Evolutionary conservation across 768 basidiomycete genomes (phyloP).

Genomic region (Trametes maxima): DNA sequence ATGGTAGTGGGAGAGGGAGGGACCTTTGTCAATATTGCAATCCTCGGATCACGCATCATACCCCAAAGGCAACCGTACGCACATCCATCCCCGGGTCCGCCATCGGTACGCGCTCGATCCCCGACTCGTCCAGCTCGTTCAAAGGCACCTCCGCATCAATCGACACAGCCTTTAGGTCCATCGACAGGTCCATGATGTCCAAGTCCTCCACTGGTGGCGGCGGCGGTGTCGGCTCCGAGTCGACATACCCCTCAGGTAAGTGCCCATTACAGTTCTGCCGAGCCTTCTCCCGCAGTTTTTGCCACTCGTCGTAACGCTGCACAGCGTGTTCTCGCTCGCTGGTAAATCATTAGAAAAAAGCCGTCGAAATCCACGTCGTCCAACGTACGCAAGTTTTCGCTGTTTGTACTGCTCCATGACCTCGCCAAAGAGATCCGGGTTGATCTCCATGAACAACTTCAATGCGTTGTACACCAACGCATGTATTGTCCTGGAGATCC

Average conservation of each 20-base stretch:
- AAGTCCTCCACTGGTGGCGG: conserved; percentile 81
- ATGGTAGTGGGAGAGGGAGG: conserved; percentile 17
- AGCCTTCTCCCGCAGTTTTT: conserved; percentile 78
- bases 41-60: conserved; percentile 22
- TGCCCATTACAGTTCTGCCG: conserved; percentile 69
- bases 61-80: conserved; percentile 41
- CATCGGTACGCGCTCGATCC: conserved; percentile 87
- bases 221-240: conserved; percentile 71
- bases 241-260: conserved; percentile 70
- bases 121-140: conserved; percentile 73
- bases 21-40: conserved; percentile 25
- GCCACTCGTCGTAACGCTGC: conserved; percentile 87
- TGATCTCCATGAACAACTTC: conserved; percentile 99
- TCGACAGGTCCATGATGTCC: conserved; percentile 85
- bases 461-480: conserved; percentile 99
- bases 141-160: conserved; percentile 66
- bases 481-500: conserved; percentile 83
- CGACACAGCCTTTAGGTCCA: conserved; percentile 85
- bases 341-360: background rate
- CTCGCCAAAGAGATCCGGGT: conserved; percentile 93
- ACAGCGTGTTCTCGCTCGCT: conserved; percentile 91
- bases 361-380: background rate
- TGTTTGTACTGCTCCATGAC: conserved; percentile 93
- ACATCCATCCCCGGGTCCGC: conserved; percentile 89
- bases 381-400: conserved; percentile 76